These are phyloP conservation scores for Ophiocordyceps camponoti-floridani DNA, from an alignment of 2,329 filamentous ascomycete species.

Conservation along the genomic window DNA sequence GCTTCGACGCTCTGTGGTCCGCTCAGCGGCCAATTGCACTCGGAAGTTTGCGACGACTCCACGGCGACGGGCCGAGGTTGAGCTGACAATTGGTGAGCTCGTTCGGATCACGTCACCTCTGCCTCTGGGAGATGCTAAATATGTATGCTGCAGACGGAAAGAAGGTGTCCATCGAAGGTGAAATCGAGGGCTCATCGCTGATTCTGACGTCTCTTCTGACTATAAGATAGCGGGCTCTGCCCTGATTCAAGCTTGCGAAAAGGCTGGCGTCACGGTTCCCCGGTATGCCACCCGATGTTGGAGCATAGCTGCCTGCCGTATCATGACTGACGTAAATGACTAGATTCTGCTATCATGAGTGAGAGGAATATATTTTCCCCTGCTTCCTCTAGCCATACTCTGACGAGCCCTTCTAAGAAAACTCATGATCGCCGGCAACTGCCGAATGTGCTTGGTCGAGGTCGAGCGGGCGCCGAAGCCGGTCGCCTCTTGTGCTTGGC, in stretches of 20 bases:
- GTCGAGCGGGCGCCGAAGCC: constrained; percentile 93
- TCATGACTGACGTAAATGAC: constrained; percentile 9
- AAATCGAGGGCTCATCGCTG: constrained; percentile 8
- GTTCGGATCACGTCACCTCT: constrained; percentile 1
- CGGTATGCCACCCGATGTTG: constrained; percentile 33
- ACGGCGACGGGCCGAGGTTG: constrained; percentile 74
- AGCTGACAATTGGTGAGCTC: constrained; percentile 73
- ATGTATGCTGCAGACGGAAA: constrained; percentile 59
- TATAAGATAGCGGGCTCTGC: constrained; percentile 63
- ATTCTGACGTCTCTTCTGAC: constrained; percentile 9
- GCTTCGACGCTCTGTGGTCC: constrained; percentile 50
- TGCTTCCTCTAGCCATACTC: constrained; percentile 8
- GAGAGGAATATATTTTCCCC: constrained; percentile 19
- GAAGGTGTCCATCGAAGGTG: constrained; percentile 94
- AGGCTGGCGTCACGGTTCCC: constrained; percentile 79
- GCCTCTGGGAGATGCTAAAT: constrained; percentile 4
- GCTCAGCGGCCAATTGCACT: constrained; percentile 46
- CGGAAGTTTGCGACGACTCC: constrained; percentile 70
- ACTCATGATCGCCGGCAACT: constrained; percentile 97
- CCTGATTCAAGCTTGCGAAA: constrained; percentile 97
- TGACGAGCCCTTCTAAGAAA: constrained; percentile 45
- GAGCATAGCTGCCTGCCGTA: background rate
- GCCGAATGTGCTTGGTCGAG: constrained; percentile 98
- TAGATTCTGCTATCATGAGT: constrained; percentile 98
- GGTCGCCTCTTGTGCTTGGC: constrained; percentile 96